Conservation (phyloP, 1,284 basidiomycete genomes). For the Cutaneotrichosporon sp. region DNA sequence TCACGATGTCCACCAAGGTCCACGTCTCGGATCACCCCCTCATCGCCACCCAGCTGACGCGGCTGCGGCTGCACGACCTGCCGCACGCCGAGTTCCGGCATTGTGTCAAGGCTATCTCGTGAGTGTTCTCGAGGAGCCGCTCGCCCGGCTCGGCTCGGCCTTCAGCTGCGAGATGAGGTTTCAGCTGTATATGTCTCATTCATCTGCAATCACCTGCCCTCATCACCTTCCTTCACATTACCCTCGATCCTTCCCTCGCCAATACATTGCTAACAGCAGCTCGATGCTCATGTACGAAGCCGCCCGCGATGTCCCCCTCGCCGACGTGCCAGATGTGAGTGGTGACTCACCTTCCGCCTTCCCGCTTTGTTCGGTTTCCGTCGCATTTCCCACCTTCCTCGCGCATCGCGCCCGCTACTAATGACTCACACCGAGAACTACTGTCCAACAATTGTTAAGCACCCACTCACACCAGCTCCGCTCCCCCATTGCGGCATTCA, state of each 20-base stretch:
- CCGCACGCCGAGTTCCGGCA: slow-evolving; percentile 46
- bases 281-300: slow-evolving; percentile 48
- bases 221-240: neutral
- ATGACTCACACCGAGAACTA: neutral
- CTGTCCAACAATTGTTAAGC: slow-evolving; percentile 16
- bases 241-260: neutral
- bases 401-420: neutral
- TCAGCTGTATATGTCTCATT: neutral
- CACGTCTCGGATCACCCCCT: slow-evolving; percentile 45
- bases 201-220: neutral
- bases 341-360: neutral
- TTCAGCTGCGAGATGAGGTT: neutral
- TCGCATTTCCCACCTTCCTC: neutral
- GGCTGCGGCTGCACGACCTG: slow-evolving; percentile 47
- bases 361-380: neutral
- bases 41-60: slow-evolving; percentile 44
- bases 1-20: slow-evolving; percentile 13
- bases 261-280: slow-evolving; percentile 20
- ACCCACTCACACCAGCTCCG: slow-evolving; percentile 49
- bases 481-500: slow-evolving; percentile 53
- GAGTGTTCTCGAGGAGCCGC: slow-evolving; percentile 15
- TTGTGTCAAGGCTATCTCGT: slow-evolving; percentile 42
- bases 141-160: neutral
- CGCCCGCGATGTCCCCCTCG: slow-evolving; percentile 32
- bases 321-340: slow-evolving; percentile 44